These are phyloP conservation scores for Cytauxzoon felis DNA, from an alignment of 169 alveolate genomes.

Conservation along the genomic window DNA sequence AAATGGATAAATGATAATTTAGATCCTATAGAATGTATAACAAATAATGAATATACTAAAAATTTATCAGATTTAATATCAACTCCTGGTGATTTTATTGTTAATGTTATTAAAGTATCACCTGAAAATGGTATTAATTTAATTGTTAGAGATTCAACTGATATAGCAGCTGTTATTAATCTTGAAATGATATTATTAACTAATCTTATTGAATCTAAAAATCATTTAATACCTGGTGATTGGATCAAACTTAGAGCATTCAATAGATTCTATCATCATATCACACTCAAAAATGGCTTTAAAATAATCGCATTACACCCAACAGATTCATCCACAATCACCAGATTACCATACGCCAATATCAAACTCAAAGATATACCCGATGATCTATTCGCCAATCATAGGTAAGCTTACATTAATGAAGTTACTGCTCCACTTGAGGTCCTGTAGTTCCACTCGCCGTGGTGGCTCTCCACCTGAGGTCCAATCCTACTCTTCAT, in stretches of 20 bases:
- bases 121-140: slow-evolving; percentile 9
- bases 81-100: slow-evolving; percentile 27
- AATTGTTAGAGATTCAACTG: slow-evolving; percentile 32
- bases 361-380: slow-evolving; percentile 10
- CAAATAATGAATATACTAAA: slow-evolving; percentile 3
- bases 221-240: slow-evolving; percentile 45
- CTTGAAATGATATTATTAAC: slow-evolving; percentile 17
- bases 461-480: too few species aligned
- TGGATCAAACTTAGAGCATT: slow-evolving; percentile 54
- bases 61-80: slow-evolving; percentile 22
- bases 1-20: slow-evolving; percentile 24
- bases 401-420: too few species aligned
- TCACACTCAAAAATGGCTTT: slow-evolving; percentile 11
- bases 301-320: slow-evolving; percentile 8
- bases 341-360: slow-evolving; percentile 23
- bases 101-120: slow-evolving; percentile 32
- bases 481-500: too few species aligned
- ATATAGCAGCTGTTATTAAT: slow-evolving; percentile 37
- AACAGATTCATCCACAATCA: slow-evolving; percentile 22
- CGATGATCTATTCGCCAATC: too few species aligned
- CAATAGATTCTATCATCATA: background rate
- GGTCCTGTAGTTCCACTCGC: too few species aligned
- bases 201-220: slow-evolving; percentile 28
- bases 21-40: slow-evolving; percentile 9
- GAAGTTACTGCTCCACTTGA: too few species aligned